A percentile compares a stretch with the other conserved stretches of the same genome.
These are phyloP conservation scores for Scheffersomyces amazonensis DNA, from an alignment of 805 yeast species.

Conservation along the genomic window DNA sequence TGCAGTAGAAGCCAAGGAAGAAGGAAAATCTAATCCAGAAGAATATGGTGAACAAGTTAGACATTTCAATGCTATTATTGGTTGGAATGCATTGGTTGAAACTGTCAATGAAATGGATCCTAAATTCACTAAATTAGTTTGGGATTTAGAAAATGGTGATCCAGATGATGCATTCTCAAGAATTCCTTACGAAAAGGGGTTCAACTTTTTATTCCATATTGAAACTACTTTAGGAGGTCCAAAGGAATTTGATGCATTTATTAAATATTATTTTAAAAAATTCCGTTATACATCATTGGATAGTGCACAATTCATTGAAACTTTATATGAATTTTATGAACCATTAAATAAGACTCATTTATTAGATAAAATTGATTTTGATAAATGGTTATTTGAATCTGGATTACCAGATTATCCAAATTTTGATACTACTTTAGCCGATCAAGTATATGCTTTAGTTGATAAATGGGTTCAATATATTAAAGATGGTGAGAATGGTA, in stretches of 20 bases:
- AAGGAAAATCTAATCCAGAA: constrained; percentile 14
- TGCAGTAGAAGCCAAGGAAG: constrained; percentile 16
- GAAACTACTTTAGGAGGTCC: constrained; percentile 22
- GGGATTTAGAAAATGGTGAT: constrained; percentile 13
- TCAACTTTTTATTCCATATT: constrained; percentile 25
- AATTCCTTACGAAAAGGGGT: constrained; percentile 37
- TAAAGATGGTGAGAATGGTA: background rate
- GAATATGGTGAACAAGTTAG: constrained; percentile 29
- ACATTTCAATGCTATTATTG: constrained; percentile 29
- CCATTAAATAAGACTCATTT: constrained; percentile 14
- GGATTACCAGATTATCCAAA: constrained; percentile 27
- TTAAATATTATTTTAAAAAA: constrained; percentile 24
- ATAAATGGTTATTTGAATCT: constrained; percentile 23
- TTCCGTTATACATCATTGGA: constrained; percentile 27
- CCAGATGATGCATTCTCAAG: constrained; percentile 23
- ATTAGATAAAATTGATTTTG: constrained; percentile 25
- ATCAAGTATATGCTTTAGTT: constrained; percentile 20
- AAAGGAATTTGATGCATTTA: constrained; percentile 24
- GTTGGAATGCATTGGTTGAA: constrained; percentile 27
- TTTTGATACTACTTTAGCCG: constrained; percentile 26
- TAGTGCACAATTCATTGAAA: constrained; percentile 21
- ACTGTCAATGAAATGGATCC: constrained; percentile 18
- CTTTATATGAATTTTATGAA: constrained; percentile 21
- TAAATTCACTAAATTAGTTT: constrained; percentile 19
- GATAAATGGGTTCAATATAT: constrained; percentile 17